Percentiles rank a stretch among this genome's conserved stretches.
Conservation (phyloP, 495 filamentous ascomycete genomes). For the Trichoderma asperelloides region DNA sequence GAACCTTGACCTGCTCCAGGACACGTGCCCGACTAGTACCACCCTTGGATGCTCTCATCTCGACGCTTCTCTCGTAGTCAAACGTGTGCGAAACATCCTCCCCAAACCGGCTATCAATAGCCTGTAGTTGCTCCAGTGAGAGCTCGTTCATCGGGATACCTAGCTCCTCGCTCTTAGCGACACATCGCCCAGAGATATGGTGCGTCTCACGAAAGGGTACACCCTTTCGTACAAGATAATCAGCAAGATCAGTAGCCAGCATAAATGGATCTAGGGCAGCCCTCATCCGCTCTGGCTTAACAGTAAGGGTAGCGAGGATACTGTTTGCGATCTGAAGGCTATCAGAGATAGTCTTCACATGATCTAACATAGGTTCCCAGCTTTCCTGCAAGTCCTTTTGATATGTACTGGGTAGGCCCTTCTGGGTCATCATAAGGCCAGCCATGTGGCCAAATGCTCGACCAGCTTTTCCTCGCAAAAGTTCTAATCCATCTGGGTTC, state of each 20-base stretch:
- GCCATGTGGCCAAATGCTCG: conserved; percentile 76
- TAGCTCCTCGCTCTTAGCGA: conserved; percentile 59
- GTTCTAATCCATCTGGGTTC: conserved; percentile 65
- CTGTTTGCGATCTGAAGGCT: conserved; percentile 73
- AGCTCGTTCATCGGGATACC: conserved; percentile 57
- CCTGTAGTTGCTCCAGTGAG: conserved; percentile 52
- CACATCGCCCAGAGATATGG: conserved; percentile 60
- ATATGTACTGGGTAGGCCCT: conserved; percentile 39
- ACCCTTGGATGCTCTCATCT: conserved; percentile 58
- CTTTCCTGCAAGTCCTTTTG: conserved; percentile 88
- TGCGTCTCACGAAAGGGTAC: conserved; percentile 59
- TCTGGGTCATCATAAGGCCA: conserved; percentile 69
- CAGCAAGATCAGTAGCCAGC: conserved; percentile 49
- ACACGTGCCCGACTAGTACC: conserved; percentile 60
- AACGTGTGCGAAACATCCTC: conserved; percentile 54
- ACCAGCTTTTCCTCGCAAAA: conserved; percentile 73
- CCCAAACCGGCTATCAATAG: conserved; percentile 54
- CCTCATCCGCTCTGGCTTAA: conserved; percentile 60
- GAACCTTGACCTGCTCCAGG: conserved; percentile 53
- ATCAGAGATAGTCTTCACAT: conserved; percentile 69
- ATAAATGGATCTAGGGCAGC: conserved; percentile 50
- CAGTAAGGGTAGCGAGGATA: conserved; percentile 59
- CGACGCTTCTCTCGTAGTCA: conserved; percentile 65
- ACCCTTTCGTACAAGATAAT: conserved; percentile 25
- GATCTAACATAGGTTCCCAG: conserved; percentile 72